phyloP scores from a whole-genome alignment of 1,284 basidiomycete genomes.

The Cryptococcus sp. region DNA sequence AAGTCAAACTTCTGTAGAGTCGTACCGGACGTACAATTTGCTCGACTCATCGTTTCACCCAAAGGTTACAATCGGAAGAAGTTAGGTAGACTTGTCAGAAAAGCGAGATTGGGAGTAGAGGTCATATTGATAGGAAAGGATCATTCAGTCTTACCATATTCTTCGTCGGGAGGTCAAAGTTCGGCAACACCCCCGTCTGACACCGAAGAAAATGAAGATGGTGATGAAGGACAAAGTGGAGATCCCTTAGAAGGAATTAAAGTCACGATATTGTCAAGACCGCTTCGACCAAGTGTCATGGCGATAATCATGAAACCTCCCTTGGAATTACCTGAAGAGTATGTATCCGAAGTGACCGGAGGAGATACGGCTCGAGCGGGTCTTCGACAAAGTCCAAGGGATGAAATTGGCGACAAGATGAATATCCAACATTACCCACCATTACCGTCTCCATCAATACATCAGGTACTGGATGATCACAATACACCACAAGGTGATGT shows the following conservation, averaged over 20 bases:
- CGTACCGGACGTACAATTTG: conserved; percentile 21
- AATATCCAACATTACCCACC: too few relatives aligned
- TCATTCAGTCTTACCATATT: neutral
- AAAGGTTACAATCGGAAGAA: conserved; percentile 8
- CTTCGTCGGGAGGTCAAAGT: too few relatives aligned
- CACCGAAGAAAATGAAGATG: too few relatives aligned
- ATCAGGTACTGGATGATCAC: too few relatives aligned
- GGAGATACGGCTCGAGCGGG: conserved; percentile 4
- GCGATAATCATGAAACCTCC: conserved; percentile 8
- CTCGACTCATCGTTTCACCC: conserved; percentile 26
- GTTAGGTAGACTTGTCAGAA: conserved; percentile 12
- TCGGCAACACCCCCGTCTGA: too few relatives aligned
- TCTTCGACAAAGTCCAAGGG: neutral
- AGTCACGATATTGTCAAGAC: conserved; percentile 3
- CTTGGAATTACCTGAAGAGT: conserved; percentile 1
- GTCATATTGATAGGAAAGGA: conserved; percentile 19
- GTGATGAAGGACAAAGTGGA: neutral
- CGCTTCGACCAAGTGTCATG: conserved; percentile 12
- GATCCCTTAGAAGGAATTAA: neutral
- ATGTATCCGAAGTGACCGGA: conserved; percentile 9
- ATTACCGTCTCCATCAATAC: too few relatives aligned
- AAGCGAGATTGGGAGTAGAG: conserved; percentile 17
- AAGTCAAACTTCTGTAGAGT: conserved; percentile 27
- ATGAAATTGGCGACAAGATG: too few relatives aligned
- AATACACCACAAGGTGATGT: too few relatives aligned